phyloP scores from a whole-genome alignment of 2,329 filamentous ascomycete genomes.

The Exophiala xenobiotica region DNA sequence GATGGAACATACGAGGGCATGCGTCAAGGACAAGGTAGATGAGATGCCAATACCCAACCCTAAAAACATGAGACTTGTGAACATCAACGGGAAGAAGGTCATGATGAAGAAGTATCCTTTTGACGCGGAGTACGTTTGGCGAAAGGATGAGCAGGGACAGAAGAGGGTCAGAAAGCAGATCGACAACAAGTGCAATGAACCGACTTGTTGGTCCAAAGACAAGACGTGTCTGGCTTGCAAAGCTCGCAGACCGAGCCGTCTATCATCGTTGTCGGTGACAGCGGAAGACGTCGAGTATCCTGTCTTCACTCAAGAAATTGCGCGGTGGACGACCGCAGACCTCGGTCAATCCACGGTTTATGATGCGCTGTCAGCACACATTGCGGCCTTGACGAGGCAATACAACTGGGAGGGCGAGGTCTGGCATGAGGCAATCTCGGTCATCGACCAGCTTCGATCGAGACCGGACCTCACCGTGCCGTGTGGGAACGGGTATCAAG shows the following conservation, averaged over 20 bases:
- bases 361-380: neutral
- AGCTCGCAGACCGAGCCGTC: neutral
- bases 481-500: neutral
- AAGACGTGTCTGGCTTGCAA: no score
- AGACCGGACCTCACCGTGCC: slow-evolving; percentile 3
- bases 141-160: neutral
- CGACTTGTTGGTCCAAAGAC: no score
- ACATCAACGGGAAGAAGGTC: neutral
- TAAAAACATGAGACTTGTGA: neutral
- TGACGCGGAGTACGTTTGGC: slow-evolving; percentile 6
- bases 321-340: slow-evolving; percentile 3
- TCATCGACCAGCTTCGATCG: neutral
- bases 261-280: neutral
- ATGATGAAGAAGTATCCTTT: slow-evolving; percentile 1
- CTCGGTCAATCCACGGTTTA: slow-evolving; percentile 2
- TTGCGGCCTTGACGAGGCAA: neutral
- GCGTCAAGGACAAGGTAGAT: neutral
- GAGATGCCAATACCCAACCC: neutral
- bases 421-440: neutral
- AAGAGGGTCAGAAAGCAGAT: neutral
- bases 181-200: no score
- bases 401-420: slow-evolving; percentile 4
- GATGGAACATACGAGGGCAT: neutral
- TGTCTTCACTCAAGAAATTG: neutral
- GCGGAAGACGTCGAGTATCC: slow-evolving; percentile 7